Percentiles rank a stretch among this genome's conserved stretches.
phyloP scores from a whole-genome alignment of 257 asterid genomes.

The Lycium ferocissimum region DNA sequence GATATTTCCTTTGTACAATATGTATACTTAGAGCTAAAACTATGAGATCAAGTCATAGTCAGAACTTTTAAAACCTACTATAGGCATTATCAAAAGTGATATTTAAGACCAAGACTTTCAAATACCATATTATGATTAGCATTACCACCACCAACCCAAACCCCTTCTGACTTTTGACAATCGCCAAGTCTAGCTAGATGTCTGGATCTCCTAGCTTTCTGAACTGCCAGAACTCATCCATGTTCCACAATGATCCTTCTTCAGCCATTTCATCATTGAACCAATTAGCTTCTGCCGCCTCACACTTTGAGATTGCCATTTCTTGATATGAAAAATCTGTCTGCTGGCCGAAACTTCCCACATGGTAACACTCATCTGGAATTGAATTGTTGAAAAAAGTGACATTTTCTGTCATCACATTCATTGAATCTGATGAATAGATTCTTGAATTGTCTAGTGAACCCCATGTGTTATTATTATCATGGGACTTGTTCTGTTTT shows the following conservation, averaged over 20 bases:
- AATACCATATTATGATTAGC: neutral
- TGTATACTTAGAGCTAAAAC: neutral
- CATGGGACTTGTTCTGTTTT: neutral
- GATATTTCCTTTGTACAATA: neutral
- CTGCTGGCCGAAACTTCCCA: conserved; percentile 42
- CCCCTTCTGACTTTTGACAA: neutral
- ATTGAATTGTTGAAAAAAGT: conserved; percentile 25
- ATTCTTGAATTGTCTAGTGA: conserved; percentile 24
- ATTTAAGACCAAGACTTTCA: neutral
- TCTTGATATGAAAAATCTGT: conserved; percentile 44
- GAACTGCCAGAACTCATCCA: conserved; percentile 69
- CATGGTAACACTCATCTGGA: conserved; percentile 46
- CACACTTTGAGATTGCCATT: conserved; percentile 43
- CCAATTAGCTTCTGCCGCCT: conserved; percentile 57
- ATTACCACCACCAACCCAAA: too few relatives aligned
- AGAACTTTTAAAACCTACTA: neutral
- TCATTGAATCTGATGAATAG: conserved; percentile 27
- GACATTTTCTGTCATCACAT: neutral
- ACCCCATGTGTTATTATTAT: neutral
- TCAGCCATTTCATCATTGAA: conserved; percentile 50
- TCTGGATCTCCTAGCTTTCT: conserved; percentile 47
- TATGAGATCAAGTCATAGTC: conserved; percentile 12
- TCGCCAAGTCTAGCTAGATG: conserved; percentile 13
- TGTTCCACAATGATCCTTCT: conserved; percentile 54
- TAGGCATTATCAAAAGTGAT: conserved; percentile 5